A percentile compares a stretch with the other conserved stretches of the same genome.
Conservation (phyloP, 78 protist species). For the Dictyostelium capitatum region DNA sequence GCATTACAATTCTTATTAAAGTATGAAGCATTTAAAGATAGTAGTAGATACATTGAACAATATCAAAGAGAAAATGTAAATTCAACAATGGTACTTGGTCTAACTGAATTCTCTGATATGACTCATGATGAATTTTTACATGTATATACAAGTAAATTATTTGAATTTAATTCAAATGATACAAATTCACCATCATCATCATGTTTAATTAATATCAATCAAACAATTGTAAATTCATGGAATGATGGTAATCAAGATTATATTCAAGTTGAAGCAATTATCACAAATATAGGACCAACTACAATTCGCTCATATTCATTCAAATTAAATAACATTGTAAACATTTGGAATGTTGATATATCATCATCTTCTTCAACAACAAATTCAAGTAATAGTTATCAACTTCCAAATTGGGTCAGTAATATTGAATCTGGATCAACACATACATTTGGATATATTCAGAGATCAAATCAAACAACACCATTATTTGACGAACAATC, state of each 20-base stretch:
- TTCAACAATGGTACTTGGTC: not conserved
- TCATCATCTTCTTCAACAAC: too few relatives aligned
- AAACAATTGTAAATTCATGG: not conserved
- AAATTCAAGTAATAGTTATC: not conserved
- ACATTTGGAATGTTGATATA: slow-evolving; percentile 1
- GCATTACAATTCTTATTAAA: not conserved
- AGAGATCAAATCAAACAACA: not conserved
- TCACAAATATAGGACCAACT: slow-evolving; percentile 3
- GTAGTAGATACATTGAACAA: not conserved
- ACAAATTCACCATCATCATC: not conserved
- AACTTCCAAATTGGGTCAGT: not conserved
- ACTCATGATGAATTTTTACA: not conserved
- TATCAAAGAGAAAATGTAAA: not conserved
- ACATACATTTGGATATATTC: not conserved
- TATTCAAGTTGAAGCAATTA: not conserved
- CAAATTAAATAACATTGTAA: not conserved
- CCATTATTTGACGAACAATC: not conserved
- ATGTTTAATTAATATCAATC: not conserved
- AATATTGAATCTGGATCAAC: not conserved
- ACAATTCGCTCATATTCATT: not conserved
- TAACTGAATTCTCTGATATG: not conserved
- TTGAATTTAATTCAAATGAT: not conserved
- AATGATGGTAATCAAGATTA: not conserved
- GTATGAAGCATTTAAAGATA: not conserved
- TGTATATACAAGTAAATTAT: not conserved